Evolutionary conservation across 2,329 filamentous ascomycete genomes (phyloP).

Genomic region (Didymella exigua): DNA sequence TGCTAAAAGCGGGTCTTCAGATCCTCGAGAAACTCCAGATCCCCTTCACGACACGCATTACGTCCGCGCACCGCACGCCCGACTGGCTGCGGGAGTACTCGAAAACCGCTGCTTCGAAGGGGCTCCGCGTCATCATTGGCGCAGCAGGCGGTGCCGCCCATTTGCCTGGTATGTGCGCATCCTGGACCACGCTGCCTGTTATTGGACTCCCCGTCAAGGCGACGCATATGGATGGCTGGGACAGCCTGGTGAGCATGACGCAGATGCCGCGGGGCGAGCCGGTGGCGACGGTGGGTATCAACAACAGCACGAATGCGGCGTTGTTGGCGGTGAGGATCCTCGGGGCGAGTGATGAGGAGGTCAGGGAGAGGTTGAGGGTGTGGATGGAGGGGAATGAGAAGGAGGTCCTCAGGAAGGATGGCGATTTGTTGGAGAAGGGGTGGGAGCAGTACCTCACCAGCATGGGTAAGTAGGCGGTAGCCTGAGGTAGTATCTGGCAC

Average conservation of each 20-base stretch:
- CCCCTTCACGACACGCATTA: conserved; percentile 74
- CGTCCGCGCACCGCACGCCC: conserved; percentile 68
- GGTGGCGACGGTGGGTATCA: conserved; percentile 53
- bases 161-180: conserved; percentile 58
- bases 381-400: conserved; percentile 68
- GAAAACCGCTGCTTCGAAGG: conserved; percentile 44
- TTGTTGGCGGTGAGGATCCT: conserved; percentile 54
- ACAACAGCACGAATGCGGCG: conserved; percentile 55
- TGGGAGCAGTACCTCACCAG: conserved; percentile 60
- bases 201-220: conserved; percentile 59
- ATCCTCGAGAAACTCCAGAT: conserved; percentile 73
- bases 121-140: conserved; percentile 56
- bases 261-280: conserved; percentile 58
- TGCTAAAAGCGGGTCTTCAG: conserved; percentile 69
- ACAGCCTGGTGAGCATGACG: conserved; percentile 57
- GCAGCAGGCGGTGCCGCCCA: conserved; percentile 58
- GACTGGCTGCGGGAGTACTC: conserved; percentile 55
- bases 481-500: neutral
- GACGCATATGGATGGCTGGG: conserved; percentile 56
- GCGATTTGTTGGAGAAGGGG: conserved; percentile 61
- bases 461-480: conserved; percentile 41
- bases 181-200: conserved; percentile 57
- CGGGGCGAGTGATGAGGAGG: conserved; percentile 56
- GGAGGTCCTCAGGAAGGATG: conserved; percentile 69
- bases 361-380: conserved; percentile 62